Conservation (phyloP, 192 early-diverging fungal genomes). For the Tieghemiomyces parasiticus region DNA sequence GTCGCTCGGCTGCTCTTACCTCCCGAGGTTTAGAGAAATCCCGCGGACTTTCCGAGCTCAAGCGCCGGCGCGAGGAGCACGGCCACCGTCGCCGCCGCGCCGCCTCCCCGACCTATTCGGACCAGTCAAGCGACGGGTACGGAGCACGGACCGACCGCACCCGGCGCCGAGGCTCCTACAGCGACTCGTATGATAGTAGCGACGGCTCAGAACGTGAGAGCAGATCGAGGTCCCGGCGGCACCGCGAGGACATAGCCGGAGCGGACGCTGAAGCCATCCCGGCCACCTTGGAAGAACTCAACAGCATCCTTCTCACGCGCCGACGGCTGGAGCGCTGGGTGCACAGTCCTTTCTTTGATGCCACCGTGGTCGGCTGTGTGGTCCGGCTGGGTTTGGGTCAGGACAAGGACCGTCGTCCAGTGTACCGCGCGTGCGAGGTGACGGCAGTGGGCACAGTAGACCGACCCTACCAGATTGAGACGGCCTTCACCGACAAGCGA, state of each 20-base stretch:
- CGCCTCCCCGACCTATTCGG: conserved; percentile 15
- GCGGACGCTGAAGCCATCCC: conserved; percentile 13
- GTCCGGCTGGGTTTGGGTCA: conserved; percentile 47
- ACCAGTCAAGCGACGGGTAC: too few relatives aligned
- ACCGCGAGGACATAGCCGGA: too few relatives aligned
- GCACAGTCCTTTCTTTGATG: conserved; percentile 50
- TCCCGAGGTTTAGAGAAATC: conserved; percentile 28
- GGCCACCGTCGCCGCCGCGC: conserved; percentile 6
- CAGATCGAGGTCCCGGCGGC: too few relatives aligned
- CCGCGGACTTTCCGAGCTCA: conserved; percentile 32
- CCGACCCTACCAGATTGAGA: conserved; percentile 43
- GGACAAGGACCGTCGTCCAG: conserved; percentile 33
- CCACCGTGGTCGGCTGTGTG: conserved; percentile 47
- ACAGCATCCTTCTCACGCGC: conserved; percentile 41
- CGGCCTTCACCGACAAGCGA: conserved; percentile 43
- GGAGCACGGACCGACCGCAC: too few relatives aligned
- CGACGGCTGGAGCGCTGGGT: conserved; percentile 57
- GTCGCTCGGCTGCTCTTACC: not conserved
- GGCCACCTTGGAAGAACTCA: conserved; percentile 46
- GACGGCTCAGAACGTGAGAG: too few relatives aligned
- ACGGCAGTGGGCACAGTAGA: conserved; percentile 20
- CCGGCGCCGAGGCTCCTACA: too few relatives aligned
- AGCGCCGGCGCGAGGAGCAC: conserved; percentile 38
- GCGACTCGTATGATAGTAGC: too few relatives aligned
- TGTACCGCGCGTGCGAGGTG: conserved; percentile 44